Conservation (phyloP, 257 asterid species). For the Catharanthus roseus region DNA sequence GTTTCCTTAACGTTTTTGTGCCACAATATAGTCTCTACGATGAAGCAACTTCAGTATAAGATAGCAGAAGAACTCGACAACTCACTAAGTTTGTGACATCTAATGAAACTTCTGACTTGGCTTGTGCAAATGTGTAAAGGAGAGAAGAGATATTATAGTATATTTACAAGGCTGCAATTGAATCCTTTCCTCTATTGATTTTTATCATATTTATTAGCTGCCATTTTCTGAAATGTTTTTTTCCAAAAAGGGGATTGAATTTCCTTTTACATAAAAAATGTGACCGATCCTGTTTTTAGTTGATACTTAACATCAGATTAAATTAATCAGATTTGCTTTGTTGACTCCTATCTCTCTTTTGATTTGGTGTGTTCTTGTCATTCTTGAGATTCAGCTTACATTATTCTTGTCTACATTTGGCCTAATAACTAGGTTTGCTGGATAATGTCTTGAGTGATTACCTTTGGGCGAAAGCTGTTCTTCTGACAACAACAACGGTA, state of each 20-base stretch:
- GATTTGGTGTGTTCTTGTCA: not conserved
- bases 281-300: not conserved
- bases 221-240: not conserved
- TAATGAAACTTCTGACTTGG: not conserved
- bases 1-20: not conserved
- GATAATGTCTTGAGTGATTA: constrained; percentile 95
- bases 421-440: constrained; percentile 51
- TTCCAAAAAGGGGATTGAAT: not conserved
- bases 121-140: no score
- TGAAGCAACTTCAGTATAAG: not conserved
- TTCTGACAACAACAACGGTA: constrained; percentile 85
- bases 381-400: not conserved
- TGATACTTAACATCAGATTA: not conserved
- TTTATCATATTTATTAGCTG: not conserved
- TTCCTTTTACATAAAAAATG: not conserved
- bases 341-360: not conserved
- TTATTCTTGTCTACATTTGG: not conserved
- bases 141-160: not conserved
- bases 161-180: not conserved
- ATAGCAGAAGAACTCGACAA: no score
- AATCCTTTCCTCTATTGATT: not conserved
- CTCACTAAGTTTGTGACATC: not conserved
- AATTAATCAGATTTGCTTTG: not conserved
- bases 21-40: no score
- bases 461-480: constrained; percentile 96